Base-by-base conservation (phyloP, 352 stramenopile species). In the Phytophthora citrophthora region DNA sequence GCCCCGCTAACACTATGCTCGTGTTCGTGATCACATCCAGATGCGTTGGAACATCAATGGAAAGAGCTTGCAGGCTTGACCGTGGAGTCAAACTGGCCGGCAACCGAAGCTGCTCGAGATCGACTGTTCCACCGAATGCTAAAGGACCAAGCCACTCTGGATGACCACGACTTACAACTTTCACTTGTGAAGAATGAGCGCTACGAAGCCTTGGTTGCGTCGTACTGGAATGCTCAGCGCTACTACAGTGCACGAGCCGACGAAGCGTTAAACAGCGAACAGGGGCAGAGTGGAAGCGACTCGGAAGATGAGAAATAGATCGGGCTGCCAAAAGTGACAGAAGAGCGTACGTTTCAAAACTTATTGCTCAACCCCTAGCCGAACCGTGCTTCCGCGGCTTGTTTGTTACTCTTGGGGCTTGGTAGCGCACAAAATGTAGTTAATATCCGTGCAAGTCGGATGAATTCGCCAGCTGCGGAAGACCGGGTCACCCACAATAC, bases 361-460 rank as follows among this genome's bases (percentile, higher is more conserved):
- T 3, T 12, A 13, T 50, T 52, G 20, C 29, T 66, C 24, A 44
- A 56, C 45, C 24, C 36, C 10, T 24, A 20, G 20, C 20, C 20
- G 20, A 20, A 20, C 20, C 20, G 11, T 45, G n/a, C 2, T 12
- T 32, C 31, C 53, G 59, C 24, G 31, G 29, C 10, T 4, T 61
- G 12, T 16, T 56, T 49, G 45, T 57, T 65, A 63, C 20, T 77
- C 58, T 41, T 73, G 49, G 18, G 77, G 75, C 54, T 93, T 95
- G 23, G 79, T 69, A 15, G 86, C 88, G 45, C 82, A 92, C 50
- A 95, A 62, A 61, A 94, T 90, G 72, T 95, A 95, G 61, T 95
- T 95, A 68, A 95, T 69, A 47, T 76, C 72, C 40, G 78, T 91
- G 67, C 81, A 93, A 48, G 76, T 90, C 15, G 80, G 70, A 54